Evolutionary conservation across 2,329 filamentous ascomycete genomes (phyloP).

Genomic region (Xenosphaeropsis pyriputrescens): DNA sequence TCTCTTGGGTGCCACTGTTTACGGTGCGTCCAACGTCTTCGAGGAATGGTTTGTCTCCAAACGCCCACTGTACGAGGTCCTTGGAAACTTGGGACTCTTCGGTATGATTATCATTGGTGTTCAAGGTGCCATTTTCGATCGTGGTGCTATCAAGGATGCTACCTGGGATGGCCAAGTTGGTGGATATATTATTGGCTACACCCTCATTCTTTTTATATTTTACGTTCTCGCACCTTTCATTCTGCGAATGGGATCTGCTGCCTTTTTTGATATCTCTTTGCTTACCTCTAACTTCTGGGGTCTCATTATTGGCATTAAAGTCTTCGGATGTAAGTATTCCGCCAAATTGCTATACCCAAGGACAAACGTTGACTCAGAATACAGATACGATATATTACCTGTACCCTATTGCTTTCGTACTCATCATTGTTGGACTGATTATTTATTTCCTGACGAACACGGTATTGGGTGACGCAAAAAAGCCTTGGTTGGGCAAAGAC

Average conservation of each 20-base stretch:
- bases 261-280: conserved; percentile 92
- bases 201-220: conserved; percentile 67
- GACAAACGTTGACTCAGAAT: no score
- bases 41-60: conserved; percentile 91
- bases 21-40: conserved; percentile 80
- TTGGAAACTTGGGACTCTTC: conserved; percentile 81
- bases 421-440: conserved; percentile 75
- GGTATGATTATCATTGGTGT: conserved; percentile 83
- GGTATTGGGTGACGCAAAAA: conserved; percentile 73
- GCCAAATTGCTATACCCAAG: no score
- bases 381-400: conserved; percentile 60
- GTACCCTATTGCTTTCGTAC: conserved; percentile 90
- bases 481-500: conserved; percentile 85
- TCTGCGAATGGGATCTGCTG: conserved; percentile 77
- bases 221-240: conserved; percentile 79
- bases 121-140: conserved; percentile 86
- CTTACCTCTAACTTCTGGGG: conserved; percentile 97
- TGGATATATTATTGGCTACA: conserved; percentile 84
- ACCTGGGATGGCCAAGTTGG: conserved; percentile 53
- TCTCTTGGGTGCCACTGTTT: conserved; percentile 75
- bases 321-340: conserved; percentile 44
- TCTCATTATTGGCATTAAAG: conserved; percentile 76
- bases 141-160: conserved; percentile 48
- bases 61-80: conserved; percentile 79
- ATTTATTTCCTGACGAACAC: conserved; percentile 79